Evolutionary conservation across 2,329 filamentous ascomycete species (phyloP).

Genomic region (Ophiosphaerella herpotricha): DNA sequence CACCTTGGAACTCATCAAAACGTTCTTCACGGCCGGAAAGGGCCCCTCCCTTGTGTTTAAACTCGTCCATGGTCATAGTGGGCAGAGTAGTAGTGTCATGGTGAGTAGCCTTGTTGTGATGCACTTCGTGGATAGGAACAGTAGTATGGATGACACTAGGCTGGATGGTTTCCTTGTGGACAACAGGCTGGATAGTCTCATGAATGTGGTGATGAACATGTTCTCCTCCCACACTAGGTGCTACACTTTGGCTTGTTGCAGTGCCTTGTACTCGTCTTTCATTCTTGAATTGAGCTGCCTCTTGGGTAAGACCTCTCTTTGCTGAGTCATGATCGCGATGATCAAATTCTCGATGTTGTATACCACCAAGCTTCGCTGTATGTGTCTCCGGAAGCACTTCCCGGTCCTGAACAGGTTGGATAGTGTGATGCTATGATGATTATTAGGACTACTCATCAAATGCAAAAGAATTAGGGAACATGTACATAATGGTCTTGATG

Average conservation of each 20-base stretch:
- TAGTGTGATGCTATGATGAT: conserved; percentile 58
- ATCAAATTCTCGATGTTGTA: conserved; percentile 65
- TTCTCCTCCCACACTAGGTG: conserved; percentile 61
- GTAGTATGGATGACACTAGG: conserved; percentile 73
- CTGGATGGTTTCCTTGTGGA: conserved; percentile 71
- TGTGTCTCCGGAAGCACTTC: conserved; percentile 67
- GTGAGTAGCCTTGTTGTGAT: conserved; percentile 69
- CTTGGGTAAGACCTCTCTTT: conserved; percentile 45
- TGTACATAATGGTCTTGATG: conserved; percentile 69
- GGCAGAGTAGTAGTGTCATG: conserved; percentile 69
- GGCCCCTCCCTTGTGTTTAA: conserved; percentile 60
- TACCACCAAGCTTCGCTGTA: conserved; percentile 60
- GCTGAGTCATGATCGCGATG: conserved; percentile 60
- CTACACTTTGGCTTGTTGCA: conserved; percentile 54
- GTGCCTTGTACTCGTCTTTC: conserved; percentile 54
- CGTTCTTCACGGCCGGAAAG: conserved; percentile 61
- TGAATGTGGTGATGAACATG: conserved; percentile 70
- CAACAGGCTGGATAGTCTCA: conserved; percentile 71
- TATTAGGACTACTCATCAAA: no score
- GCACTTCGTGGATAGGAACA: conserved; percentile 72
- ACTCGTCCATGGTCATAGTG: conserved; percentile 67
- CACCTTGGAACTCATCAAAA: conserved; percentile 65
- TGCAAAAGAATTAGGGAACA: no score
- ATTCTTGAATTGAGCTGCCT: conserved; percentile 61
- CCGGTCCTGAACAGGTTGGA: conserved; percentile 65